Percentiles rank a stretch among this genome's conserved stretches.
Evolutionary conservation across 345 rosid species (phyloP).

Genomic region (Corchorus capsularis): DNA sequence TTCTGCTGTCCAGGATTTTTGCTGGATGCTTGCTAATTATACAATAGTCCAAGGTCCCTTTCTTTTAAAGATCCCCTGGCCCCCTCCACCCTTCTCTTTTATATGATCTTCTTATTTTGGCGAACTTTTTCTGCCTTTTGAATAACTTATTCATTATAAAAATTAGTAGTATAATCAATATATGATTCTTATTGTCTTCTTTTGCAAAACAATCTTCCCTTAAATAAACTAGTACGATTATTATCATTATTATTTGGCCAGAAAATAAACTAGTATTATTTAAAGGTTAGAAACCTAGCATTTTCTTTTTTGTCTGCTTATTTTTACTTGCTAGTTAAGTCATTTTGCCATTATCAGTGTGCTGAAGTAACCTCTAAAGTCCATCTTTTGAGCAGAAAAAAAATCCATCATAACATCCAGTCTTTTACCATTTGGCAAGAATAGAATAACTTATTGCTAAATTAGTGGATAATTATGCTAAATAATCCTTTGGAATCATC

Average conservation of each 20-base stretch:
- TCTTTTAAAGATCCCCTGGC: background rate
- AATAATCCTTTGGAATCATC: no score
- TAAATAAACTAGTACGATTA: no score
- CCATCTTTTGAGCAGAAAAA: background rate
- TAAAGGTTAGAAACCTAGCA: background rate
- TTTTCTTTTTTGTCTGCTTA: background rate
- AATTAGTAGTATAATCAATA: background rate
- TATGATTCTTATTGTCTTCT: background rate
- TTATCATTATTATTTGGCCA: no score
- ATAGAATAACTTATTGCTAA: no score
- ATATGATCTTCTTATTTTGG: background rate
- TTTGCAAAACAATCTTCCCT: background rate
- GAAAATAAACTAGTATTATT: background rate
- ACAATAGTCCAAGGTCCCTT: background rate
- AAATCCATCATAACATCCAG: background rate
- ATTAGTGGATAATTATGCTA: no score
- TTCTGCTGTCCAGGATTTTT: background rate
- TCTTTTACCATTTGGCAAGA: no score
- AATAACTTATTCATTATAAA: background rate
- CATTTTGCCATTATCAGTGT: background rate
- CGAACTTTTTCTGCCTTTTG: background rate
- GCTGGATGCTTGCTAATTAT: background rate
- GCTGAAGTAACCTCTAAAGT: background rate
- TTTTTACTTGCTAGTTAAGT: background rate
- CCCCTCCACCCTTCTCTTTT: background rate